Conservation (phyloP, 768 basidiomycete species). For the Suillus weaverae region DNA sequence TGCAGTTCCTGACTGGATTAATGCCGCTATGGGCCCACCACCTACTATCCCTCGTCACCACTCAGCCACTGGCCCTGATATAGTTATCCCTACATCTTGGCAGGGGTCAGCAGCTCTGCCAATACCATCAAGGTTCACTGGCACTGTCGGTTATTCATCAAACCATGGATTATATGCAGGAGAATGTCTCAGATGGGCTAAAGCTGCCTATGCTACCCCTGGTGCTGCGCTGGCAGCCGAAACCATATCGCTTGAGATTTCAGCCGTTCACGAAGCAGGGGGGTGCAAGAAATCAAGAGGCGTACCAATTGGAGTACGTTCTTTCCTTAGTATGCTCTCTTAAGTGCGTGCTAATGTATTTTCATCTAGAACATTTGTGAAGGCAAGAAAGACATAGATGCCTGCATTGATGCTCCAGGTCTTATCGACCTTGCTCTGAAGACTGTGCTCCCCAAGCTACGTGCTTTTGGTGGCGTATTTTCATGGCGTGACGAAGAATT, state of each 20-base stretch:
- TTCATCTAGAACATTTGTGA: conserved; percentile 8
- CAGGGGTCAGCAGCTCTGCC: too few species aligned
- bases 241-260: conserved; percentile 6
- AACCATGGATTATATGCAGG: conserved; percentile 3
- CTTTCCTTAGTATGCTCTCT: not conserved
- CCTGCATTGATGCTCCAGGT: not conserved
- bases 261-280: not conserved
- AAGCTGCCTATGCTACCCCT: not conserved
- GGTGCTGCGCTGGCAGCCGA: not conserved
- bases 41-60: too few species aligned
- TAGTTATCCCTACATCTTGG: too few species aligned
- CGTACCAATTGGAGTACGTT: conserved; percentile 1
- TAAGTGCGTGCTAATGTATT: not conserved
- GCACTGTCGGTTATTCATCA: too few species aligned
- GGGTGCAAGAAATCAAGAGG: not conserved
- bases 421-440: conserved; percentile 1
- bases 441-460: not conserved
- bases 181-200: not conserved
- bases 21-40: too few species aligned
- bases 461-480: not conserved
- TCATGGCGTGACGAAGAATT: not conserved
- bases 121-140: too few species aligned
- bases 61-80: too few species aligned
- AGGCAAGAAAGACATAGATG: conserved; percentile 5
- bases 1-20: too few species aligned